Evolutionary conservation across 2,329 filamentous ascomycete genomes (phyloP), one percentile per base, ranked within the genome.

Genomic region (Penicillium sp.): DNA sequence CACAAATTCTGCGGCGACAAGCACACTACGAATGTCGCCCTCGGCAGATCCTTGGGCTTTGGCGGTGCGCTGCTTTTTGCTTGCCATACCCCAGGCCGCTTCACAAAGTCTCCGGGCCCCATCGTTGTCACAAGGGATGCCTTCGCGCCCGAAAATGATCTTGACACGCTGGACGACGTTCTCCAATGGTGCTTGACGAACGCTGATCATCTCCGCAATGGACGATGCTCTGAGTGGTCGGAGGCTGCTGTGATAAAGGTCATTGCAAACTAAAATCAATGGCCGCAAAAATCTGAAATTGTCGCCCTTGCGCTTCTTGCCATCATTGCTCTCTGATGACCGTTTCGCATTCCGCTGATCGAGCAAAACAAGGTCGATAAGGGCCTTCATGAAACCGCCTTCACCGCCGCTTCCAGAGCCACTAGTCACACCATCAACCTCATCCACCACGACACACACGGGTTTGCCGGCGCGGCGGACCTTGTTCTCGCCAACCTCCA

Each of bases 251-350:
- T 96, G 91, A 67, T 99, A 99, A 1, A 97, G 85, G 70, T 99
- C 95, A 66, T 99, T 99, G 78, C 94, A 99, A 63, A 99, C 94
- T 44, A 99, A 79, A 47, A 99, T 91, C 29, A 99, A 79, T 0
- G 94, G 94, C 42, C 94, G 83, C 74, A 96, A 83, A 58, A 97
- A 82, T 39, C 89, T 84, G 69, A 99, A 99, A 55, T 87, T 88
- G 66, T 97, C 93, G 0, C 87, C 87, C 69, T 91, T 93, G 72
- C 84, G 90, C 56, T 79, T 74, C 39, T 64, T 71, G 40, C 61
- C 60, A 10, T 54, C 58, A 2, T 55, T 58, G 1, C 61, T 60
- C 44, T 74, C 69, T 2, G 62, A 52, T 8, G 64, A 62, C 14
- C 63, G 67, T 35, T 67, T 73, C 1, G 79, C 81, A 64, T 97